phyloP scores from a whole-genome alignment of 495 filamentous ascomycete genomes.

The Lineolata rhizophorae region DNA sequence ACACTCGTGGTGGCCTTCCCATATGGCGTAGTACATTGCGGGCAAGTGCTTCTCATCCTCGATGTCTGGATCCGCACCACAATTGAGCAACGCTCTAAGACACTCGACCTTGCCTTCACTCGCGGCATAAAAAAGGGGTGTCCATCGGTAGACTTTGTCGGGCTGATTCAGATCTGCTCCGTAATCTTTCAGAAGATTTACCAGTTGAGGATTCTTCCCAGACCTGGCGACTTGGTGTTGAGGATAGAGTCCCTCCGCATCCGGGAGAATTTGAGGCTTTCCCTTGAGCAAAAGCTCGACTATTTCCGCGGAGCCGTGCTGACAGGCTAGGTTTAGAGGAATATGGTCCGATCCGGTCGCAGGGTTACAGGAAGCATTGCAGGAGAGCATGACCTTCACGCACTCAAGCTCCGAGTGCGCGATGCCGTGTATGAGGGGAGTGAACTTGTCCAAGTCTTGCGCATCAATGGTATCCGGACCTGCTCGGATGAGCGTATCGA shows the following conservation, averaged over 20 bases:
- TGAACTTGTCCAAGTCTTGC: conserved; percentile 93
- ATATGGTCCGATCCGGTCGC: conserved; percentile 73
- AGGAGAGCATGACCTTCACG: conserved; percentile 49
- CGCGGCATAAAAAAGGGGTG: conserved; percentile 83
- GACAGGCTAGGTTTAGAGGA: conserved; percentile 82
- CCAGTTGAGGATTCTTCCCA: conserved; percentile 52
- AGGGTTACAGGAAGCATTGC: conserved; percentile 59
- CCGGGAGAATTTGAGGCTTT: conserved; percentile 55
- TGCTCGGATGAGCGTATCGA: conserved; percentile 41
- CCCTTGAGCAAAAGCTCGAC: conserved; percentile 65
- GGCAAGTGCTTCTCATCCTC: conserved; percentile 81
- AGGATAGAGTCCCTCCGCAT: conserved; percentile 92
- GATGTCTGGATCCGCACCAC: conserved; percentile 50
- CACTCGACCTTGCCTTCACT: conserved; percentile 89
- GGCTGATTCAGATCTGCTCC: conserved; percentile 82
- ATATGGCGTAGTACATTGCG: conserved; percentile 95
- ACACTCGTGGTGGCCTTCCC: conserved; percentile 91
- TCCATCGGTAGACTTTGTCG: conserved; percentile 95
- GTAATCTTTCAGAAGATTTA: conserved; percentile 60
- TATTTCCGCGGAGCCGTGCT: conserved; percentile 66
- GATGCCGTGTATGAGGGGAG: conserved; percentile 83
- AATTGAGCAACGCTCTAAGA: conserved; percentile 51
- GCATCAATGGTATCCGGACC: conserved; percentile 49
- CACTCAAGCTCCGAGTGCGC: conserved; percentile 62
- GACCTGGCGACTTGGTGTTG: conserved; percentile 91